Evolutionary conservation across 1,284 basidiomycete species (phyloP), one percentile per base, ranked within the genome.

Genomic region (Coriolopsis trogii): DNA sequence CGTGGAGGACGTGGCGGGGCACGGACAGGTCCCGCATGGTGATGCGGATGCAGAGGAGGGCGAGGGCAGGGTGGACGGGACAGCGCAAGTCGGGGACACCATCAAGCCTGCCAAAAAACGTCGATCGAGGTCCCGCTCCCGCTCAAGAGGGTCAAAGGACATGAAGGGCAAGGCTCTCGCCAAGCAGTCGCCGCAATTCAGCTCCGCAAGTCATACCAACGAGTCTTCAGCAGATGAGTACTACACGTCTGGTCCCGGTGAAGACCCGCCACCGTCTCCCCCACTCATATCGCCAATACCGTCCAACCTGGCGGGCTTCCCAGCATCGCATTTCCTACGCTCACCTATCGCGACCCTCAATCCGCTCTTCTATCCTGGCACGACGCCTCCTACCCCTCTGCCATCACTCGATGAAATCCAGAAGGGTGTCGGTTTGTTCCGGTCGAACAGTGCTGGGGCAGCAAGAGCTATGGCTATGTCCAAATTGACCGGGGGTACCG

Each of bases 191-290:
- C 42, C 71, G 73, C 60, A 72, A 71, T 16, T 72, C 73, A 46
- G 76, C 76, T 59, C 63, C 36, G 55, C 56, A 15, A 62, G 51
- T 51, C 63, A 67, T 37, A 58, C 63, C 39, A 75, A 73, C 40
- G 88, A 89, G 60, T 87, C 85, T 23, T 88, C 87, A 34, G 85
- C 81, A 51, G 87, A 89, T 53, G 87, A 89, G 63, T 80, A 61
- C 65, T 25, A 67, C 65, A 21, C 64, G 53, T 62, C 70, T 40
- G 67, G 66, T 40, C 73, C 61, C 53, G 69, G 58, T 4, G 67
- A 69, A n/a, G 65, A 73, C 40, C 68, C 73, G 18, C 76, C 81
- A 13, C 68, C 73, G n/a, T 68, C 72, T 1, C 75, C 82, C 13
- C 74, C 74, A 21, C 72, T 89, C 49, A 65, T 83, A 49, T 82